These are phyloP conservation scores for Fraxinus sp. DNA, from an alignment of 305 asterid genomes.

Conservation along the genomic window DNA sequence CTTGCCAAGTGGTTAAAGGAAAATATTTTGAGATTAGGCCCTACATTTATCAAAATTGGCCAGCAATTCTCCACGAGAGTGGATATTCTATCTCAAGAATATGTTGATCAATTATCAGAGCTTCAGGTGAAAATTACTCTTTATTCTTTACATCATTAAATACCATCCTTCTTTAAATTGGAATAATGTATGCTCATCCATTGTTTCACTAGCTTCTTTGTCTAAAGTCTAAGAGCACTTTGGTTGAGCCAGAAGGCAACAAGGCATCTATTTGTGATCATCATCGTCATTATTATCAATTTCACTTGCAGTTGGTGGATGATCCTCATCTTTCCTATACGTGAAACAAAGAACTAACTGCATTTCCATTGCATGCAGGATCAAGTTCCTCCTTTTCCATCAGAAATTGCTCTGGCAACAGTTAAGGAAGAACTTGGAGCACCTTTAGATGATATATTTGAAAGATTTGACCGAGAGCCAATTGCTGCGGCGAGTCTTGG, in stretches of 20 bases:
- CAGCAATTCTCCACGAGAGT: constrained; percentile 98
- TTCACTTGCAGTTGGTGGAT: not conserved
- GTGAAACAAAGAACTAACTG: not conserved
- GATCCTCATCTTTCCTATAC: not conserved
- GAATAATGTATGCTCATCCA: not conserved
- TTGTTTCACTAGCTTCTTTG: not conserved
- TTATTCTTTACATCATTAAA: not conserved
- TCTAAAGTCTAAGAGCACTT: not conserved
- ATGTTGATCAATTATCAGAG: constrained; percentile 94
- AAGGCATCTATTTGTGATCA: not conserved
- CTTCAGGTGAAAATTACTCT: constrained; percentile 63
- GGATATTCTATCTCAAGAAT: constrained; percentile 97
- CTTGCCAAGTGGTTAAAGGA: constrained; percentile 94
- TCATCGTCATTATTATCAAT: not conserved
- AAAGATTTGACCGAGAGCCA: constrained; percentile 84
- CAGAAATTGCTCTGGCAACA: constrained; percentile 77
- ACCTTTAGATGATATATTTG: constrained; percentile 57
- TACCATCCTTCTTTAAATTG: not conserved
- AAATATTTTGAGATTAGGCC: constrained; percentile 88
- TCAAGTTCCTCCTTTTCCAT: constrained; percentile 98
- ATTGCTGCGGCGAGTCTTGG: constrained; percentile 98
- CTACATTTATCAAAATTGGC: constrained; percentile 94
- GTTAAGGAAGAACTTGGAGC: constrained; percentile 89
- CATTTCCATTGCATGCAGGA: constrained; percentile 47
- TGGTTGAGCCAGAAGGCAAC: not conserved